Evolutionary conservation across 2,329 filamentous ascomycete genomes (phyloP), one percentile per base, ranked within the genome.

Genomic region (Ophiostoma pallidulum): DNA sequence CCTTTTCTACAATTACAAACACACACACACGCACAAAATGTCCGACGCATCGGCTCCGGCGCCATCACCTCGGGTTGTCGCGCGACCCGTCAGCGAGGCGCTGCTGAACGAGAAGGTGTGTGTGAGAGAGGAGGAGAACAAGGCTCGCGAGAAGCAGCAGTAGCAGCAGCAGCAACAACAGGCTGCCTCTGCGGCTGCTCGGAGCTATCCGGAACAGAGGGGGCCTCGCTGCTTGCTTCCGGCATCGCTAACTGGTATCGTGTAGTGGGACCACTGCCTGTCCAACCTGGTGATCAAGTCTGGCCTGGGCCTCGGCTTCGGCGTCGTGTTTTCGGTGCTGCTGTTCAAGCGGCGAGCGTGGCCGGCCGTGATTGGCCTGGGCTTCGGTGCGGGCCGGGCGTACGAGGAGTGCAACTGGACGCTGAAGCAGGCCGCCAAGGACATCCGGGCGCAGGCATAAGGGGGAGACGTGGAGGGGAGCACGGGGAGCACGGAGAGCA

Each of bases 281-380:
- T 97, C 92, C 59, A 96, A 94, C 64, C 80, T 96, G 68, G 80
- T 98, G 65, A 94, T 98, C 75, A 90, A 94, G 70, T 97, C 91
- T 56, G 84, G 86, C 48, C 84, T 98, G 67, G 92, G 92, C 62
- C 85, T 97, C 65, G 88, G 86, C 59, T 98, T 98, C 71, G 92
- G 92, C 65, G 84, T 98, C 66, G 87, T 98, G 70, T 97, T 98
- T 76, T 97, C 92, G 53, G 90, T 98, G 53, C 84, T 98, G 50
- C 72, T 98, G 48, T 98, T 98, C 80, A 95, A 94, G 78, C 85
- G 94, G 69, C 84, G 92, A 72, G 87, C 92, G 57, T 98, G 91
- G 88, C 92, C 92, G 49, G 92, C 90, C n/a, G 92, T 88, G 65
- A 79, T 95, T 57, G 92, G 92, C 56, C 77, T 91, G 47, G 92